Percentiles rank a stretch among this genome's conserved stretches.
Evolutionary conservation across 2,329 filamentous ascomycete species (phyloP).

Genomic region (Raffaelea arxii): DNA sequence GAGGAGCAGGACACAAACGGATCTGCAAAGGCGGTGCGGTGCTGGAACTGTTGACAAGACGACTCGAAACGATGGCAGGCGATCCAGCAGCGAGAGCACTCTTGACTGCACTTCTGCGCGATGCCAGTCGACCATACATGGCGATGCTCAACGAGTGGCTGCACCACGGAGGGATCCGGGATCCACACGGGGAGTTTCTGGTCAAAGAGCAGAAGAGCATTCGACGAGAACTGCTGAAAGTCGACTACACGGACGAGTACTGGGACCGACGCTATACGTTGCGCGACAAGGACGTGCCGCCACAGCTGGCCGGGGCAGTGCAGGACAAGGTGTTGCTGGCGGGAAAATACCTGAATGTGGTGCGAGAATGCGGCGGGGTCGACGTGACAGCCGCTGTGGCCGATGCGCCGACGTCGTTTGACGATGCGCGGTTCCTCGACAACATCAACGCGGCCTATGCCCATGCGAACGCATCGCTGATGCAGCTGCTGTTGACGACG

Average conservation of each 20-base stretch:
- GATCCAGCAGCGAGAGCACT: constrained; percentile 80
- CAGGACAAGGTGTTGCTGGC: constrained; percentile 92
- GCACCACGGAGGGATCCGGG: constrained; percentile 89
- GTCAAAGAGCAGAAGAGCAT: constrained; percentile 96
- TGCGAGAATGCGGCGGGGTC: constrained; percentile 91
- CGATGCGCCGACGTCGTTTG: constrained; percentile 85
- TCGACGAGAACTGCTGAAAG: constrained; percentile 76
- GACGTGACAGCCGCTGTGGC: constrained; percentile 82
- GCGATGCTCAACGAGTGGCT: constrained; percentile 98
- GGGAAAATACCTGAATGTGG: constrained; percentile 96
- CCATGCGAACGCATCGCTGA: constrained; percentile 85
- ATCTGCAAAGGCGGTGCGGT: constrained; percentile 96
- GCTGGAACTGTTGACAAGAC: constrained; percentile 75
- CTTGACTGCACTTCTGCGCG: constrained; percentile 71
- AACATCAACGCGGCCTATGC: constrained; percentile 95
- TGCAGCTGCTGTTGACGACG: constrained; percentile 84
- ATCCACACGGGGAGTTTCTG: constrained; percentile 87
- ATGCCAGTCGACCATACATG: constrained; percentile 93
- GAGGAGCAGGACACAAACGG: constrained; percentile 72
- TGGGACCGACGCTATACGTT: constrained; percentile 98
- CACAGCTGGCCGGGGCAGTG: constrained; percentile 79
- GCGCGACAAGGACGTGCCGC: constrained; percentile 80
- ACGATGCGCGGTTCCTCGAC: constrained; percentile 83
- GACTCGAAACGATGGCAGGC: constrained; percentile 82
- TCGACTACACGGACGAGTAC: constrained; percentile 98